A percentile compares a stretch with the other conserved stretches of the same genome.
Conservation (phyloP, 1,284 basidiomycete species). For the Inonotus hispidus region DNA sequence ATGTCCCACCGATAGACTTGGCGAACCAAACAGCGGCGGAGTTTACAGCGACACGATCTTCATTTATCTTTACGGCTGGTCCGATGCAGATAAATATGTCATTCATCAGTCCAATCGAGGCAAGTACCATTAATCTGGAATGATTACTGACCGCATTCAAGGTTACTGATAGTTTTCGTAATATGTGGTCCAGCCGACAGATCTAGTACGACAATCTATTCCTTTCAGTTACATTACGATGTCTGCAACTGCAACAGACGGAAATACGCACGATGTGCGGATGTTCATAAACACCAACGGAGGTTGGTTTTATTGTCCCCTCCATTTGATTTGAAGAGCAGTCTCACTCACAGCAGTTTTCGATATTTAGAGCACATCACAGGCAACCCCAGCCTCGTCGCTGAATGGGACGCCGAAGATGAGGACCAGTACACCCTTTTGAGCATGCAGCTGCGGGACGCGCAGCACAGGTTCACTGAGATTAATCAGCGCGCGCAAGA, state of each 20-base stretch:
- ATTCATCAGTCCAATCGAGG: conserved; percentile 39
- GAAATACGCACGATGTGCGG: conserved; percentile 23
- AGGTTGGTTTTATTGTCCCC: conserved; percentile 13
- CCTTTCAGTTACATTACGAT: conserved; percentile 26
- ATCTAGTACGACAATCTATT: conserved; percentile 23
- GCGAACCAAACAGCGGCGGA: conserved; percentile 10
- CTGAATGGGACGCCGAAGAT: conserved; percentile 28
- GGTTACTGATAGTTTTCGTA: not conserved
- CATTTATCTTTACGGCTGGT: conserved; percentile 32
- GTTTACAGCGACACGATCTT: conserved; percentile 34
- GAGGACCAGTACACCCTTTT: conserved; percentile 26
- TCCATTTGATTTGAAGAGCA: too few species aligned
- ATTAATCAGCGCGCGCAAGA: conserved; percentile 5
- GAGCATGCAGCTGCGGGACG: conserved; percentile 25
- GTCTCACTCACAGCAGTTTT: not conserved
- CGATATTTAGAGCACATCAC: conserved; percentile 32
- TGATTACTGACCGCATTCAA: not conserved
- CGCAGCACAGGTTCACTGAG: conserved; percentile 12
- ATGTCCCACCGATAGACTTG: conserved; percentile 15
- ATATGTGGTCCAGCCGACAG: conserved; percentile 17
- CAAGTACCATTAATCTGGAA: conserved; percentile 18
- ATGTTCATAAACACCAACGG: conserved; percentile 26
- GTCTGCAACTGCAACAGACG: conserved; percentile 23
- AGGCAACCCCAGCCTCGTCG: conserved; percentile 25
- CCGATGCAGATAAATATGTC: conserved; percentile 34